A percentile compares a stretch with the other conserved stretches of the same genome.
phyloP scores from a whole-genome alignment of 2,329 filamentous ascomycete genomes.

The Niveomyces coronatus region DNA sequence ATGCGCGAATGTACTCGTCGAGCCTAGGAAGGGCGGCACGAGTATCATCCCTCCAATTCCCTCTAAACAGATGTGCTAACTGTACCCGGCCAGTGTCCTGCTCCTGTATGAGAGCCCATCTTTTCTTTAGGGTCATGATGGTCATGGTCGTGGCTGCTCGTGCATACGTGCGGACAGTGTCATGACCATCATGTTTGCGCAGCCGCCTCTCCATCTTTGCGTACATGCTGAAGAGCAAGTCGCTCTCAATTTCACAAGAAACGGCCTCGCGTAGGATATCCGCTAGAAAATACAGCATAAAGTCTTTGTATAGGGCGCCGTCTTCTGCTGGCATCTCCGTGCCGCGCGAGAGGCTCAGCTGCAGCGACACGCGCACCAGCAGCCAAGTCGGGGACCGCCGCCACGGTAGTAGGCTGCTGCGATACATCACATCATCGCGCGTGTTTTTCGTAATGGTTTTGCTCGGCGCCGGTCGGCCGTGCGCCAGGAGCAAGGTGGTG shows the following conservation, averaged over 20 bases:
- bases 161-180: constrained; percentile 1
- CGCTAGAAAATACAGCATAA: not conserved
- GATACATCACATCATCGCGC: not conserved
- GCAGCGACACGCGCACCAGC: not conserved
- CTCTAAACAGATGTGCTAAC: not conserved
- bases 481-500: not conserved
- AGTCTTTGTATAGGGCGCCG: not conserved
- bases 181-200: too few relatives aligned
- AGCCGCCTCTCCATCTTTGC: not conserved
- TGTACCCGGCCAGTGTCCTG: not conserved
- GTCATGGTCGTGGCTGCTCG: not conserved
- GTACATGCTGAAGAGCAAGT: not conserved
- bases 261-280: not conserved
- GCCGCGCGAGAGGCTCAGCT: not conserved
- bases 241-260: not conserved
- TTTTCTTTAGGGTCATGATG: not conserved
- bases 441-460: not conserved
- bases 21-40: not conserved
- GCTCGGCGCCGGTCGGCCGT: not conserved
- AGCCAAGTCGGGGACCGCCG: constrained; percentile 1
- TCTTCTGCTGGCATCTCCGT: not conserved
- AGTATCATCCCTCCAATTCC: not conserved
- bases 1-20: not conserved
- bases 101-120: not conserved
- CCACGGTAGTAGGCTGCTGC: not conserved